Base-by-base conservation (phyloP, 352 stramenopile genomes). In the Phytopythium montanum region DNA sequence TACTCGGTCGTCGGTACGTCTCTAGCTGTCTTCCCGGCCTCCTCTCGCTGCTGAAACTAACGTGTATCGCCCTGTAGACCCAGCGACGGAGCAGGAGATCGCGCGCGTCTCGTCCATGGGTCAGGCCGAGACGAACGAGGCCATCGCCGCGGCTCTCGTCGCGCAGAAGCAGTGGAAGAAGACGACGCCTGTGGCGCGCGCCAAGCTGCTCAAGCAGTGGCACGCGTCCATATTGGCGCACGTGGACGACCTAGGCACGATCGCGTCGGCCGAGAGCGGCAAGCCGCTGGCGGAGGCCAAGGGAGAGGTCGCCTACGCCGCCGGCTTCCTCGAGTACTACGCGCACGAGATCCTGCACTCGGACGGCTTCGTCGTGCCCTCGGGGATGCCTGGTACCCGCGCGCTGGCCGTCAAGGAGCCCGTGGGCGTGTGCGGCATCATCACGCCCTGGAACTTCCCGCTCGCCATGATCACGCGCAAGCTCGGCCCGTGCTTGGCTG, bases 401-500 rank as follows among this genome's bases (percentile, higher is more conserved):
- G 72, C 97, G 45, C 69, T 97, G 50, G 86, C 78, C 0, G 70
- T 92, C 14, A 92, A 89, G 53, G 79, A 99, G 73, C 93, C 97
- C 2, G 88, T 99, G 6, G 97, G 97, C 44, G 94, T 99, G 26
- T 96, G 79, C 59, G 93, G 76, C 28, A 87, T 99, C 51, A 96
- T 99, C 59, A 98, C 96, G 52, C 97, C 94, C 18, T 99, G 97
- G 97, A 99, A 99, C 76, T 99, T 99, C 68, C 97, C 97, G 7
- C 71, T 97, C 41, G 96, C 96, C 4, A 99, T 99, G 97, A 97
- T 99, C 61, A 98, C 97, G 29, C 81, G 97, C 19, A 99, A 99
- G 72, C 79, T 97, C 9, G 96, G 76, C 7, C 94, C 95, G 1
- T 96, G 95, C 34, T 69, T 99, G 14, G 88, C 90, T 13, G 90